Base-by-base conservation (phyloP, 352 stramenopile genomes). In the Pythium chondricola region DNA sequence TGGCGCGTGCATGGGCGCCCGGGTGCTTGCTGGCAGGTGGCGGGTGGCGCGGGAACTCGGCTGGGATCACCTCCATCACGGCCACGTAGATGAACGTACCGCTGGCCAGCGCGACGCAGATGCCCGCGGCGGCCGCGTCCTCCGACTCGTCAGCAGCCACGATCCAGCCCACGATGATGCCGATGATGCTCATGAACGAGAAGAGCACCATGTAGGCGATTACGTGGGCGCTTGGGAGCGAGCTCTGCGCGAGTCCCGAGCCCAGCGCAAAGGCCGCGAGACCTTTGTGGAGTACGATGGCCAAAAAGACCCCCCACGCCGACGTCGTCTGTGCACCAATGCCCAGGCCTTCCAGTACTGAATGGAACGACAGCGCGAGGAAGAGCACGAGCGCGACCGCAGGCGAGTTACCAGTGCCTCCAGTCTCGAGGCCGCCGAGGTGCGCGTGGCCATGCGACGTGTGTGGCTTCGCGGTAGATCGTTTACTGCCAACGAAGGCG, bases 21-120 rank as follows among this genome's bases (percentile, higher is more conserved):
- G 53, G 35, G 48, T 58, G 32, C 64, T 63, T 61, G 21, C 22
- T 32, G 22, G 42, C 52, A 32, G 13, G 43, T 30, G 4, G 46
- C 32, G 68, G 63, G 38, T 83, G 63, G 43, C 71, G 68, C 18
- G 73, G 63, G 44, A 91, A 91, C 53, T 88, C 76, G 43, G 87
- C 72, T n/a, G 79, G 79, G 38, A 91, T 85, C 14, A 91, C 78
- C 42, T 91, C 79, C 79, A 91, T 91, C 21, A 91, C 79, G 1
- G 79, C 79, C 26, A 91, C 79, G 52, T 91, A 91, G 52, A 91
- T 91, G 60, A 91, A 91, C 16, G 79, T 88, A 18, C 79, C 79
- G 1, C 74, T 85, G 2, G 79, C 75, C 6, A 90, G 62, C 22
- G 79, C 79, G n/a, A 90, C 70, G 43, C 79, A 64, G 37, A 78